Evolutionary conservation across 1,139 yeast genomes (phyloP), one percentile per base, ranked within the genome.

Genomic region (Lodderomyces parapsilosis): DNA sequence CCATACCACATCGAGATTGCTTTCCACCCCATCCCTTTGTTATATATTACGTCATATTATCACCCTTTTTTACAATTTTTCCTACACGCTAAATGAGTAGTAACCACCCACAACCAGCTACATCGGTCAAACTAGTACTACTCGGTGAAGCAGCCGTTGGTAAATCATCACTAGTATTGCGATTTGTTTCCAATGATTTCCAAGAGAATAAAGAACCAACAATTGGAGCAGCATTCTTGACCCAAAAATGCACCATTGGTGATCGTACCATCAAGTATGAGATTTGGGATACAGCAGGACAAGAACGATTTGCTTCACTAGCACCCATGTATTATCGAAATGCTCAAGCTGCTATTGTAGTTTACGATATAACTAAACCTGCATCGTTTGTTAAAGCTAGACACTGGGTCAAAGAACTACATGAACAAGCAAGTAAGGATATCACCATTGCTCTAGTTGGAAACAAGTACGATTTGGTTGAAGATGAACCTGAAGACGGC

Each of bases 261-360:
- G 90, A 87, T 51, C 81, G 87, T 53, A 87, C 95, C 13, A 90
- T 93, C 60, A 93, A 93, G 63, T 93, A 90, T 65, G 99, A 93
- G 64, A 93, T 93, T 51, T 93, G 98, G 98, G 99, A 93, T 62
- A 93, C 99, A 11, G 99, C 99, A 0, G 99, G 99, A 14, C 99
- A 93, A 68, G 99, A 93, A 64, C 72, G 99, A 50, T 93, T 93
- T 71, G 97, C 98, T 4, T 86, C 94, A 30, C 75, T 93, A 59
- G 98, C 98, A 1, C 99, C 98, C 20, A 87, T 93, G 96, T 93
- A 93, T 66, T 93, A 93, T 71, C 80, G 99, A 60, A 93, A 93
- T 59, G 98, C 99, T n/a, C 98, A 93, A 64, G 96, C 96, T 30
- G 99, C 99, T 0, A 71, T 93, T 51, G 97, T 93, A 9, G 98